phyloP scores from a whole-genome alignment of 768 basidiomycete genomes.

The Fibroporia radiculosa region DNA sequence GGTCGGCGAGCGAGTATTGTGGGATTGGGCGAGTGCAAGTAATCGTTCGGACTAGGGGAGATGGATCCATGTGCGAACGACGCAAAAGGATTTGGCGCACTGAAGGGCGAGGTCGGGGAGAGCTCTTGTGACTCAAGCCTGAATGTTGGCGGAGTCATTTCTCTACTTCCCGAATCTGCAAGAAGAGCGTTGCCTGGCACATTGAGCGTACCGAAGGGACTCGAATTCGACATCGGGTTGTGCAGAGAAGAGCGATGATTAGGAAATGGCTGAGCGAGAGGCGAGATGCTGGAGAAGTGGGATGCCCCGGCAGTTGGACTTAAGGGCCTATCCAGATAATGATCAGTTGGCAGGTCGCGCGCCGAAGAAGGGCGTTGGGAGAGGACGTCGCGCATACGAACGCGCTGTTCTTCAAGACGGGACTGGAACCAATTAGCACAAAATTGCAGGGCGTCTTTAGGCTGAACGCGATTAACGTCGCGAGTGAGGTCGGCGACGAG shows the following conservation, averaged over 20 bases:
- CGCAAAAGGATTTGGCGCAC: slow-evolving; percentile 31
- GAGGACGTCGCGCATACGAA: slow-evolving; percentile 60
- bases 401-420: slow-evolving; percentile 78
- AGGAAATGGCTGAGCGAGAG: slow-evolving; percentile 43
- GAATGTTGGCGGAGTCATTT: slow-evolving; percentile 40
- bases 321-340: slow-evolving; percentile 48
- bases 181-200: slow-evolving; percentile 77
- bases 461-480: slow-evolving; percentile 79
- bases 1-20: slow-evolving; percentile 85
- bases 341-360: slow-evolving; percentile 46
- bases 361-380: slow-evolving; percentile 43
- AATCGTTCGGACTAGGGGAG: slow-evolving; percentile 45
- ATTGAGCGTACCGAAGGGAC: slow-evolving; percentile 74
- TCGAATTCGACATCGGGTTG: slow-evolving; percentile 42
- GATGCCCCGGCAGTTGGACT: slow-evolving; percentile 24
- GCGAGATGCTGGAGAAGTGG: slow-evolving; percentile 39
- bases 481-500: slow-evolving; percentile 82
- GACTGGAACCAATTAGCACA: slow-evolving; percentile 93
- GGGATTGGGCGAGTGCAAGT: slow-evolving; percentile 64
- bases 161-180: slow-evolving; percentile 31
- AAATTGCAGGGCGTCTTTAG: slow-evolving; percentile 87
- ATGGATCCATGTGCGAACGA: slow-evolving; percentile 24
- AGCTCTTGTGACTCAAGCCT: slow-evolving; percentile 51
- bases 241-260: slow-evolving; percentile 47
- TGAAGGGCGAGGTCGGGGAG: slow-evolving; percentile 54